phyloP scores from a whole-genome alignment of 768 basidiomycete genomes.

The Stropharia rugosoannulata region DNA sequence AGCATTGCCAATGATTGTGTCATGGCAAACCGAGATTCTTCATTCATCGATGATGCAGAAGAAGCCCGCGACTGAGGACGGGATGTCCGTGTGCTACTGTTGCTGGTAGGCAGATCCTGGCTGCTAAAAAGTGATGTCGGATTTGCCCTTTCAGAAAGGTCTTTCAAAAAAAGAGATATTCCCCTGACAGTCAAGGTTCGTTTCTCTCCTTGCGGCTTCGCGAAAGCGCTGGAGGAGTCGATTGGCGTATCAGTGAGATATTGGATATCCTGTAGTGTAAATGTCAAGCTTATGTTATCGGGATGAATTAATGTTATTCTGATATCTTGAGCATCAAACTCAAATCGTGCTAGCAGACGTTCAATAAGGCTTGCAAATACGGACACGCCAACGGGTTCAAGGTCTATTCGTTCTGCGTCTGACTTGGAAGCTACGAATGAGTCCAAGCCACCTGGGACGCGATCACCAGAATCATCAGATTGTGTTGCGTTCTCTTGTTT shows the following conservation, averaged over 20 bases:
- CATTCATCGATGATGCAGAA: constrained; percentile 63
- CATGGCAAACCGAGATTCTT: constrained; percentile 65
- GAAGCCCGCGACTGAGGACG: constrained; percentile 45
- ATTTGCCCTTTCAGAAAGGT: constrained; percentile 4
- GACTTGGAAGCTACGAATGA: constrained; percentile 47
- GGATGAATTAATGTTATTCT: constrained; percentile 70
- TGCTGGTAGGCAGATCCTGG: constrained; percentile 17
- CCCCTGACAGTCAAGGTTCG: constrained; percentile 60
- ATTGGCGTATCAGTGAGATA: constrained; percentile 48
- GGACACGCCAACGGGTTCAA: constrained; percentile 74
- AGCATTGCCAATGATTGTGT: constrained; percentile 72
- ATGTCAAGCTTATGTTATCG: constrained; percentile 57
- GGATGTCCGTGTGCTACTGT: constrained; percentile 25
- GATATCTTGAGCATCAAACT: constrained; percentile 70
- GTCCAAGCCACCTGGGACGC: constrained; percentile 66
- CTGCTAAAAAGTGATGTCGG: constrained; percentile 8
- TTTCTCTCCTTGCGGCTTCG: constrained; percentile 23
- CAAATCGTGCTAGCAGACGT: constrained; percentile 73
- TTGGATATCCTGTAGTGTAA: constrained; percentile 54
- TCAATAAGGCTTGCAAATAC: constrained; percentile 82
- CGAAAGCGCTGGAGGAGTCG: not conserved
- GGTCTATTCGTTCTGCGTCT: constrained; percentile 39
- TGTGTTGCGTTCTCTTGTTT: constrained; percentile 24
- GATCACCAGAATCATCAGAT: constrained; percentile 31
- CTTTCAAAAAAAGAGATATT: constrained; percentile 45